A percentile compares a stretch with the other conserved stretches of the same genome.
Evolutionary conservation across 169 alveolate genomes (phyloP).

Genomic region (Cryptosporidium andersoni): DNA sequence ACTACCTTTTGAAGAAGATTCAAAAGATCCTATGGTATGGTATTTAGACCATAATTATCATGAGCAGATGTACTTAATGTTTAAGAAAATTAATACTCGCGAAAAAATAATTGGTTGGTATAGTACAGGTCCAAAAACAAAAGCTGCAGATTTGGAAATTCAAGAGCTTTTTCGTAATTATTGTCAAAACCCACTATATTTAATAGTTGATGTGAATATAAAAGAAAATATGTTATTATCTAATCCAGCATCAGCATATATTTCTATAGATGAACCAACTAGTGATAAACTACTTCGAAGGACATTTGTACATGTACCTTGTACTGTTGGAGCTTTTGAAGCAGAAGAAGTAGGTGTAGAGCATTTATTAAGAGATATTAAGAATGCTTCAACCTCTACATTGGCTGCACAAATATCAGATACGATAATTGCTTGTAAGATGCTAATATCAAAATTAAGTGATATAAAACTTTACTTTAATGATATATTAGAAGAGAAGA

Average conservation of each 20-base stretch:
- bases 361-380: slow-evolving; percentile 95
- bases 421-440: slow-evolving; percentile 78
- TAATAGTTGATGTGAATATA: slow-evolving; percentile 85
- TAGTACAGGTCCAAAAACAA: slow-evolving; percentile 96
- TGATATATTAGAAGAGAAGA: slow-evolving; percentile 84
- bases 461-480: slow-evolving; percentile 79
- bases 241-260: slow-evolving; percentile 94
- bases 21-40: slow-evolving; percentile 97
- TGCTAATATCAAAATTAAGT: slow-evolving; percentile 73
- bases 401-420: slow-evolving; percentile 86
- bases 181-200: slow-evolving; percentile 93
- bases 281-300: slow-evolving; percentile 87
- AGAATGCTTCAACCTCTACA: slow-evolving; percentile 92
- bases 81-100: slow-evolving; percentile 92
- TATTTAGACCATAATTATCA: slow-evolving; percentile 97
- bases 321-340: slow-evolving; percentile 95
- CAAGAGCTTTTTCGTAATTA: slow-evolving; percentile 94
- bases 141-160: slow-evolving; percentile 95
- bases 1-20: slow-evolving; percentile 99
- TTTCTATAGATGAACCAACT: slow-evolving; percentile 93
- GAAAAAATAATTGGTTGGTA: slow-evolving; percentile 99
- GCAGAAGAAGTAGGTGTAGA: slow-evolving; percentile 99
- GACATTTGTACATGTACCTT: slow-evolving; percentile 92
- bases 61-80: slow-evolving; percentile 96
- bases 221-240: slow-evolving; percentile 73